These are phyloP conservation scores for Papilionanthe hybrid DNA, from an alignment of 116 monocot species.

Conservation along the genomic window DNA sequence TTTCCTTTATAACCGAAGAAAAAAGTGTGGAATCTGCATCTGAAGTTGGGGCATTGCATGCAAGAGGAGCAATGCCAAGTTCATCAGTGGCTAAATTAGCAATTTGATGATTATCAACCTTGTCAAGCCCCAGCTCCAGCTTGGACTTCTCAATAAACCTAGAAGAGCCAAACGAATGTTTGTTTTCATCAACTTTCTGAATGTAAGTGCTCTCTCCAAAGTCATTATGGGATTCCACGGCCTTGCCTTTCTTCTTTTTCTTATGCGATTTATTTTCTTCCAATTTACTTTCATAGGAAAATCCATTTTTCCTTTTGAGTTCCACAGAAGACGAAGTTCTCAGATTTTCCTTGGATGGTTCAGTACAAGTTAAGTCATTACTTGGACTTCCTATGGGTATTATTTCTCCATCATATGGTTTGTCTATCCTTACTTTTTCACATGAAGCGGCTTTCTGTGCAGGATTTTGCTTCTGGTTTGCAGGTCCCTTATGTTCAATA, in stretches of 20 bases:
- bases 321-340: slow-evolving; percentile 14
- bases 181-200: too few relatives aligned
- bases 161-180: slow-evolving; percentile 4
- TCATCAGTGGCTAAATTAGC: slow-evolving; percentile 9
- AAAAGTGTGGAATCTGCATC: slow-evolving; percentile 21
- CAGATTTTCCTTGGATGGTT: slow-evolving; percentile 27
- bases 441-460: slow-evolving; percentile 19
- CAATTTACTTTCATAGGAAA: not conserved
- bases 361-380: not conserved
- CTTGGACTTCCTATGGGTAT: too few relatives aligned
- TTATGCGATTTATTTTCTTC: slow-evolving; percentile 28
- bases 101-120: slow-evolving; percentile 19
- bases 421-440: too few relatives aligned
- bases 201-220: too few relatives aligned
- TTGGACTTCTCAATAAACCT: slow-evolving; percentile 24
- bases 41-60: not conserved
- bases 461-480: slow-evolving; percentile 18
- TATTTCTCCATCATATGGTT: too few relatives aligned
- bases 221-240: slow-evolving; percentile 18
- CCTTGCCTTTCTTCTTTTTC: slow-evolving; percentile 9
- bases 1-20: slow-evolving; percentile 61
- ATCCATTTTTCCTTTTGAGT: slow-evolving; percentile 55
- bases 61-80: not conserved
- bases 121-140: slow-evolving; percentile 21
- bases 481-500: slow-evolving; percentile 17